Evolutionary conservation across 768 basidiomycete genomes (phyloP).

Genomic region (Pulveroboletus ravenelii): DNA sequence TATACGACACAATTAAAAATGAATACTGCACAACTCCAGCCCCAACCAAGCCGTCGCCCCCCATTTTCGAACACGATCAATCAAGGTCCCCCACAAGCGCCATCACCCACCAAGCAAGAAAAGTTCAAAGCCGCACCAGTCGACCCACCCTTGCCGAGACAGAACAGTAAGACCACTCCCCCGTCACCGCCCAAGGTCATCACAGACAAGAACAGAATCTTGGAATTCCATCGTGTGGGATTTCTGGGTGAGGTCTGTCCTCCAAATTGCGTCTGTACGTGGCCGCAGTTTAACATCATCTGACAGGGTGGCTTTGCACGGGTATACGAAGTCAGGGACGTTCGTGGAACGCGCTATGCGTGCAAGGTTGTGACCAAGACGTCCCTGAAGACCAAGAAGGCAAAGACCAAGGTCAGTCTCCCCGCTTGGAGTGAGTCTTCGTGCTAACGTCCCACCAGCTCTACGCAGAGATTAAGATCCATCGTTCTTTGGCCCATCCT

Average conservation of each 20-base stretch:
- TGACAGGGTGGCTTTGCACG: conserved; percentile 86
- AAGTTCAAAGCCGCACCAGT: conserved; percentile 36
- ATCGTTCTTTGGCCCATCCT: conserved; percentile 83
- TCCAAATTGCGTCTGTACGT: background rate
- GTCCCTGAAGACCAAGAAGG: conserved; percentile 91
- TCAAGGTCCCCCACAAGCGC: conserved; percentile 26
- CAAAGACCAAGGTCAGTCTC: conserved; percentile 81
- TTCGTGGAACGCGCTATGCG: conserved; percentile 59
- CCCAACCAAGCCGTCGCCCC: conserved; percentile 34
- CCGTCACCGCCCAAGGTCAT: conserved; percentile 80
- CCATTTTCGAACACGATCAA: conserved; percentile 42
- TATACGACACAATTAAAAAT: conserved; percentile 34
- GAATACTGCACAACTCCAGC: conserved; percentile 10
- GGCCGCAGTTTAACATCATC: background rate
- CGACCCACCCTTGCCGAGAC: conserved; percentile 70
- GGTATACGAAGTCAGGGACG: conserved; percentile 90
- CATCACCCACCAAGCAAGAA: conserved; percentile 36
- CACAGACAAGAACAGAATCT: conserved; percentile 51
- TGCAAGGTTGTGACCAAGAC: conserved; percentile 95
- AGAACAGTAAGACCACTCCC: conserved; percentile 77
- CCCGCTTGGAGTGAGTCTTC: background rate
- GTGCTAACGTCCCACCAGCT: conserved; percentile 47
- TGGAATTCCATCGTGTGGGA: conserved; percentile 67
- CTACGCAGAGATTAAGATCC: conserved; percentile 98
- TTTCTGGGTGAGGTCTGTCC: conserved; percentile 79